Base-by-base conservation (phyloP, 768 basidiomycete genomes). In the Leccinum fibrillosum region DNA sequence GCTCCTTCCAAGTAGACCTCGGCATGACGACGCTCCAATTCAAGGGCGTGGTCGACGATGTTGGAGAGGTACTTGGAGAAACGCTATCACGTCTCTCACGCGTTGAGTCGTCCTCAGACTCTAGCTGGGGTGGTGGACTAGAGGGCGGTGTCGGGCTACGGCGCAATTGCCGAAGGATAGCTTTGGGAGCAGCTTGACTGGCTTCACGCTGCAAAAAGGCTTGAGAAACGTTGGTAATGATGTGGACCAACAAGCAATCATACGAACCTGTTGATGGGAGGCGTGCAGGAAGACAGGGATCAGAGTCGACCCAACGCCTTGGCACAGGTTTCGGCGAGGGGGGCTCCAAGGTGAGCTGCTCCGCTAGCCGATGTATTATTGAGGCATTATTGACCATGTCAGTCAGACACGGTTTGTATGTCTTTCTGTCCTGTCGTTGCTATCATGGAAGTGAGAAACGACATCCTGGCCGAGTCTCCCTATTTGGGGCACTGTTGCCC, bases 181-280 rank as follows among this genome's bases (percentile, higher is more conserved):
- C 82, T 59, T 72, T 79, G 0, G 86, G 86, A 15, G 84, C 89
- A 50, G 76, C 68, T 45, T 71, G 69, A 44, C 80, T 76, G 28
- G 88, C 91, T 75, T 93, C 91, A 48, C 90, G 83, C 71, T 82
- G 77, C 23, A 93, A 72, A 64, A 90, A 86, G 54, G 82, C 88
- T 88, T 70, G 60, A 64, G 68, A 63, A 54, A 66, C 49, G 62
- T 70, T 56, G 69, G 70, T 62, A 55, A 64, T 64, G 34, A 39
- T 52, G 53, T 34, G 17, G 28, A 34, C 55, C 21, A 59, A 48
- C 57, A 53, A 56, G 30, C 13, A 49, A 57, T 10, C 39, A 23
- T 42, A 76, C 81, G 52, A 63, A 87, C 88, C 80, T 60, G 75
- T 79, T 8, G 86, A 81, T 13, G 90, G 90, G 48, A 91, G 78